phyloP scores from a whole-genome alignment of 1,139 yeast genomes.

The Lodderomyces jiufengensis region DNA sequence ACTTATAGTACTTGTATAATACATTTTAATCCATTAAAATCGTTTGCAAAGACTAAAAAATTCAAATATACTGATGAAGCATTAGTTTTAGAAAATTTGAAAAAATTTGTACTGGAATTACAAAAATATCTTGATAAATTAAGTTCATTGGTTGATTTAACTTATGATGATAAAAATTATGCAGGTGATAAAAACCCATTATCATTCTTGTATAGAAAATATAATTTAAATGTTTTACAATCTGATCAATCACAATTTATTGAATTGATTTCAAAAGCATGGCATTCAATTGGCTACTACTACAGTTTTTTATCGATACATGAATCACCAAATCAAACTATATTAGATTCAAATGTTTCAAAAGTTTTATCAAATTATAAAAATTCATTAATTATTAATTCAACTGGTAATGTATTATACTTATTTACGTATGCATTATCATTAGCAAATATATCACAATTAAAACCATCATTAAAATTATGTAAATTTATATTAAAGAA shows the following conservation, averaged over 20 bases:
- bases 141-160: constrained; percentile 24
- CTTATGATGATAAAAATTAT: constrained; percentile 25
- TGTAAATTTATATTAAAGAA: constrained; percentile 43
- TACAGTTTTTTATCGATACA: constrained; percentile 28
- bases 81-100: constrained; percentile 22
- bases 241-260: constrained; percentile 30
- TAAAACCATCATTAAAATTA: constrained; percentile 32
- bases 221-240: constrained; percentile 32
- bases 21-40: constrained; percentile 37
- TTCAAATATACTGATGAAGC: constrained; percentile 28
- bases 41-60: constrained; percentile 19
- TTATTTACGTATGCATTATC: constrained; percentile 38
- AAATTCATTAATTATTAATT: constrained; percentile 36
- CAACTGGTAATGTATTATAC: constrained; percentile 32
- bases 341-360: constrained; percentile 17
- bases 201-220: constrained; percentile 37
- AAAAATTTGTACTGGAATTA: constrained; percentile 19
- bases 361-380: constrained; percentile 27
- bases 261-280: constrained; percentile 33
- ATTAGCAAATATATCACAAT: constrained; percentile 27
- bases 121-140: constrained; percentile 23
- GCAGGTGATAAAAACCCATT: constrained; percentile 20
- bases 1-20: constrained; percentile 33
- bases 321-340: constrained; percentile 24
- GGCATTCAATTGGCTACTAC: constrained; percentile 39